Base-by-base conservation (phyloP, 306 rosid genomes). In the Herpetospermum pedunculosum region DNA sequence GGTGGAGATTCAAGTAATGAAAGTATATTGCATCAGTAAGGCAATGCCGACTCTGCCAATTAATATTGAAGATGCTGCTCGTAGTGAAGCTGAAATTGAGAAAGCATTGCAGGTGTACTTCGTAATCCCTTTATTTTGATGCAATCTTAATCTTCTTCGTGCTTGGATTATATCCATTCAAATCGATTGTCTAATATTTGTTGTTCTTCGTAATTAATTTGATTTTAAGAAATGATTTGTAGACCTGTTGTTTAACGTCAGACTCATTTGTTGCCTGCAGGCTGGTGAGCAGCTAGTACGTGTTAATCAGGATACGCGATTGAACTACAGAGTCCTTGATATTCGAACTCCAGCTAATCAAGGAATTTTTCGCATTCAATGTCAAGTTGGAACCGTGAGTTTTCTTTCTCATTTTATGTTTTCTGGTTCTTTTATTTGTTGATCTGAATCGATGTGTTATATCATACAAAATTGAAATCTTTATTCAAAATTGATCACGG, bases 1-100 rank as follows among this genome's bases (percentile, higher is more conserved):
- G 96, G 96, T 95, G 47, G 99, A 95, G 79, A 76, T 95, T 77
- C 97, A 89, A 81, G 96, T 89, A 62, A 92, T 82, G 75, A 95
- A 91, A 76, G 26, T 91, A 49, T 74, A 84, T 50, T 89, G 96
- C 73, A 77, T 95, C 18, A 78, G 80, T 57, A 91, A 78, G 87
- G 92, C 99, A 18, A 74, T 87, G 26, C 89, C 91, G 29, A 80
- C 76, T n/a, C 81, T 91, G 9, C 96, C 97, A 5, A 87, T 95
- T 34, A 91, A 77, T 47, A 67, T 95, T 6, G 99, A 91, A 80
- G 99, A 95, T 79, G 97, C 97, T 62, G 92, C 96, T 55, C 78
- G 98, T 25, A 92, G 98, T 63, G 98, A 92, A 6, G 53, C 70
- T 41, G 98, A 92, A 37, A 85, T 90, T 25, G 96, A 92, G 50